Evolutionary conservation across 768 basidiomycete genomes (phyloP), one percentile per base, ranked within the genome.

Genomic region (Tricholoma saponaceum): DNA sequence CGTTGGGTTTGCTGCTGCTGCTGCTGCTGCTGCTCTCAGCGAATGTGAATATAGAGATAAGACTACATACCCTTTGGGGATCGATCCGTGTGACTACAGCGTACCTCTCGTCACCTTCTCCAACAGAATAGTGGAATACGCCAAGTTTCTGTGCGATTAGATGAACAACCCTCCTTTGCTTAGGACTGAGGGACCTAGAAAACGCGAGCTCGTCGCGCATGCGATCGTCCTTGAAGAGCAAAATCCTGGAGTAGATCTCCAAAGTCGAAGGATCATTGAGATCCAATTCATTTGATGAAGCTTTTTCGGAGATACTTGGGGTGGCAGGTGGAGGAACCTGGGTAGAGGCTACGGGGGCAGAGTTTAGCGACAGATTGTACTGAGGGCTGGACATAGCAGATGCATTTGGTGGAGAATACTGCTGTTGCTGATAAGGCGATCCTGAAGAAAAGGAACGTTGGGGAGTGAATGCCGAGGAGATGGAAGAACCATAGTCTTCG

Each of bases 181-280:
- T 90, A 20, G 93, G 83, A 30, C 83, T 77, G 18, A 98, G 81
- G 13, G 87, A 85, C 56, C 92, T 78, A n/a, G 95, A 95, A 72
- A 98, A 98, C 4, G 95, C 95, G 55, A 98, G 85, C 71, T 98
- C 95, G 66, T 98, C 95, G 33, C 96, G 83, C 92, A 98, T 95
- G 64, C 83, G 85, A 70, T 98, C 95, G 65, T 97, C 95, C 77
- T 96, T 98, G 86, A 99, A 99, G 37, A 98, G 79, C 37, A 98
- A 76, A 62, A 98, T 91, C 63, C 95, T 83, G 51, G 97, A 98
- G 70, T 98, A 98, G 63, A 99, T 97, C 73, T 98, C 96, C 63
- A 99, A 77, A 8, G 95, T 96, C 25, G 89, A 86, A 3, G 96
- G 89, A 70, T 99, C 97, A 66, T 98, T 98, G 64, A 98, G 78